Evolutionary conservation across 2,329 filamentous ascomycete species (phyloP).

Genomic region (Pleomassaria siparia): DNA sequence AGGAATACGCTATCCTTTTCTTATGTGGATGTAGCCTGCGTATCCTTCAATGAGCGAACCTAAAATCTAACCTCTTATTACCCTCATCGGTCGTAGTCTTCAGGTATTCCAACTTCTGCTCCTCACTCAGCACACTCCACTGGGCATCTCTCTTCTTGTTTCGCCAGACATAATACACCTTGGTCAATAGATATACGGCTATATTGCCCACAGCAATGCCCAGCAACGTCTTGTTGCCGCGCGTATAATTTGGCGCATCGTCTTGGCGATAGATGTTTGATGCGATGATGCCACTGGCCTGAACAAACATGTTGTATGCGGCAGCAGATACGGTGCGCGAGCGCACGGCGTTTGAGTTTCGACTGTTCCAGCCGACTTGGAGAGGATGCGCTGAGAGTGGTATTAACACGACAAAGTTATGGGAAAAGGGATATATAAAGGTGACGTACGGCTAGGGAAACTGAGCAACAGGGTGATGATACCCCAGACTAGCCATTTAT

Average conservation of each 20-base stretch:
- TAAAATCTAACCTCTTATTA: constrained; percentile 32
- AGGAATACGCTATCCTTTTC: no score
- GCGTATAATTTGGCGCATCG: constrained; percentile 16
- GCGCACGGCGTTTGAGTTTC: constrained; percentile 62
- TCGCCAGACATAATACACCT: constrained; percentile 45
- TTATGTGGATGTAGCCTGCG: no score
- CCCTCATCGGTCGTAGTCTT: constrained; percentile 31
- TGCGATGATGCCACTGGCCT: constrained; percentile 23
- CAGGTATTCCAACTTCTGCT: constrained; percentile 30
- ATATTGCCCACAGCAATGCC: constrained; percentile 38
- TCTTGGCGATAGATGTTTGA: constrained; percentile 28
- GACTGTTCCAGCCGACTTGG: constrained; percentile 59
- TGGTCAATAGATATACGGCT: constrained; percentile 37
- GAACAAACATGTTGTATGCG: constrained; percentile 34
- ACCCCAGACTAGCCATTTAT: constrained; percentile 54
- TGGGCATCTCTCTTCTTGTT: constrained; percentile 38
- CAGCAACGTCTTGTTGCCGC: constrained; percentile 44
- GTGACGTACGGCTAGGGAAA: constrained; percentile 43
- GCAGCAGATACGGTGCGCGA: constrained; percentile 58
- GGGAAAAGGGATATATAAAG: constrained; percentile 42
- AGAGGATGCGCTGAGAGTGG: constrained; percentile 46
- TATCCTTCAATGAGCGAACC: constrained; percentile 32
- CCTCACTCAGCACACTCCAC: constrained; percentile 33
- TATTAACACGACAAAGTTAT: no score
- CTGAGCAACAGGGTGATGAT: constrained; percentile 48